Evolutionary conservation across 1,284 basidiomycete species (phyloP), one percentile per base, ranked within the genome.

Genomic region (Apiotrichum montevideense): DNA sequence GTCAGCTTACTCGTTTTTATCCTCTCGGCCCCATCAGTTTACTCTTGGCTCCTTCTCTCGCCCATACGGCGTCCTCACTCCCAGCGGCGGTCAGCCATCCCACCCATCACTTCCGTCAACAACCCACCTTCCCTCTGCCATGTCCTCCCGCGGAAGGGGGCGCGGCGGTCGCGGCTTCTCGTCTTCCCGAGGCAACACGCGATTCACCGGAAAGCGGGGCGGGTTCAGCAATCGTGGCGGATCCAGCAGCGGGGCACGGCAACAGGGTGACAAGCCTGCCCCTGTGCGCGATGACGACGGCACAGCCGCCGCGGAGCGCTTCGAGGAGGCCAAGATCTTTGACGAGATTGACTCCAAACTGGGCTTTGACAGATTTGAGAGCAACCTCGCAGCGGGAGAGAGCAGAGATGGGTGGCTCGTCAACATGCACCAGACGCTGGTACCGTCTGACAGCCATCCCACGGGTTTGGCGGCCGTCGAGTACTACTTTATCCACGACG

Each of bases 401-500:
- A 79, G 78, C 64, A 83, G 80, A 66, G 87, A 90, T 57, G 93
- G 91, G 1, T 98, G 96, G 96, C 80, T 99, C 71, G 87, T 99
- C 61, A 98, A 98, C 74, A 98, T 99, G 94, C 95, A 96, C 74
- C 57, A 92, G 85, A 97, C 92, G 0, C 78, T 96, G 4, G 74
- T 96, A n/a, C 88, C 90, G 73, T 91, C 94, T 67, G 79, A 88
- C 3, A 85, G 88, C 46, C 86, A 85, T 79, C 82, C 87, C 6
- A 83, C 83, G 11, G 92, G 92, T 14, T 86, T 85, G 63, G 88
- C 90, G 5, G 93, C 87, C 9, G 94, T 99, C 9, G 95, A 99
- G 70, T 97, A 87, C 67, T 98, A 97, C 76, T 98, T 99, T 69
- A 92, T 98, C 65, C 86, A 98, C 77, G 94, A 98, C 69, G 93